Evolutionary conservation across 163 green algal genomes (phyloP).

Genomic region (Scenedesmus sp.): DNA sequence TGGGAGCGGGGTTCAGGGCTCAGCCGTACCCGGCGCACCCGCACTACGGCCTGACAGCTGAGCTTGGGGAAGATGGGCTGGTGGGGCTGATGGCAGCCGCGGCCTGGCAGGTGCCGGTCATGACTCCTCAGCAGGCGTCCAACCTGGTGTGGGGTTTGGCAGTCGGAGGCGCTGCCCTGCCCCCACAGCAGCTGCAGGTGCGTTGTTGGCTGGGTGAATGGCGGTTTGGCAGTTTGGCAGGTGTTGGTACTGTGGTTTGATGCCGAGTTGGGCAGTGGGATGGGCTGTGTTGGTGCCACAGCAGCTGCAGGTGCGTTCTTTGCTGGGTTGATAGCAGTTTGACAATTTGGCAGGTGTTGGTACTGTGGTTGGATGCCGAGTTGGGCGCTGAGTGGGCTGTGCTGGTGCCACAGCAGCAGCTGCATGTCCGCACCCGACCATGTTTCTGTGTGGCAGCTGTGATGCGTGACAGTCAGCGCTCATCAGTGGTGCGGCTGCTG

Average conservation of each 20-base stretch:
- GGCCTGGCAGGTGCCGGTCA: background rate
- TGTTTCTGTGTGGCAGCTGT: too few species aligned
- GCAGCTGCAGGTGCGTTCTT: background rate
- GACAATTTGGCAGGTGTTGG: too few species aligned
- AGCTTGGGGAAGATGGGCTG: background rate
- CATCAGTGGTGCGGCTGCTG: too few species aligned
- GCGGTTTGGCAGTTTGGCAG: background rate
- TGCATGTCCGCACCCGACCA: too few species aligned
- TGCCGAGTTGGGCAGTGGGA: background rate
- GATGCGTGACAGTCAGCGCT: too few species aligned
- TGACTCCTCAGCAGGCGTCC: background rate
- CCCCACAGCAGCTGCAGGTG: slow-evolving; percentile 14
- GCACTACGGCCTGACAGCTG: background rate
- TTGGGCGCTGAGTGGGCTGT: too few species aligned
- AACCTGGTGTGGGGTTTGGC: background rate
- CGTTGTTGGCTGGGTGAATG: background rate
- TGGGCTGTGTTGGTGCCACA: background rate
- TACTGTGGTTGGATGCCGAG: background rate
- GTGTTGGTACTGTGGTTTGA: background rate
- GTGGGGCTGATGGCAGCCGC: background rate
- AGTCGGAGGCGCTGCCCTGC: background rate
- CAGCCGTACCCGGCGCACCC: background rate
- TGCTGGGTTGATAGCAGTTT: background rate
- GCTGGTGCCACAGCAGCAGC: background rate
- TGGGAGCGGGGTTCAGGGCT: background rate